Evolutionary conservation across 1,284 basidiomycete species (phyloP), one percentile per base, ranked within the genome.

Genomic region (Cutaneotrichosporon cavernicola): DNA sequence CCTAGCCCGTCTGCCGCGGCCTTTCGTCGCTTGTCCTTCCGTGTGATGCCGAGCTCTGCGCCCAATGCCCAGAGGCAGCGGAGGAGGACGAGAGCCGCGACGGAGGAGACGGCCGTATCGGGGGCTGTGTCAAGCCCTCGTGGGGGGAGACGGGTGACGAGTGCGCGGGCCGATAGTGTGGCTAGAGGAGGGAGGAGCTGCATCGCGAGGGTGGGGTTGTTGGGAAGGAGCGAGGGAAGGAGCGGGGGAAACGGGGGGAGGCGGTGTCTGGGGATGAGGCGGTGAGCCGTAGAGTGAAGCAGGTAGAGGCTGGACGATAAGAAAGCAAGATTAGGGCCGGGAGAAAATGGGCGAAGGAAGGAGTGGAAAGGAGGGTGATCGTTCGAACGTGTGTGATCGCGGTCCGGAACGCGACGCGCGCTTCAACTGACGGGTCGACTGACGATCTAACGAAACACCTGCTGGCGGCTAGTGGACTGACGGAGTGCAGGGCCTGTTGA

Each of bases 11-110:
- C 34, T 11, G 22, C 49, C 22, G 8, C n/a, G 30, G 5, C 5
- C 34, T 38, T 21, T 38, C 34, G 16, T 38, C 52, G 31, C 31
- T 32, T 36, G 34, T 36, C 32, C 34, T 32, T 36, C 5, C 31
- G 31, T 22, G 47, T 22, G 49, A 30, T 10, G 18, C 32, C 52
- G n/a, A 34, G 31, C 34, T 55, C 32, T 16, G 52, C 8, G 7
- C 32, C 52, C 8, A 55, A 32, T 11, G 52, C 52, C 52, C 52
- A 55, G 22, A 50, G 49, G 14, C 22, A 50, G 26, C 49, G 49
- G 26, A 30, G 22, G 49, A 50, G 49, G 49, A 50, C 49, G 26
- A 50, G 49, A 4, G 49, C 49, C 9, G 49, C 49, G 22, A 30
- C 49, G 10, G 49, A 10, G 8, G 49, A 22, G 13, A 50, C 49